Evolutionary conservation across 179 eudicot species (phyloP), one percentile per base, ranked within the genome.

Genomic region (Actinidia polygama): DNA sequence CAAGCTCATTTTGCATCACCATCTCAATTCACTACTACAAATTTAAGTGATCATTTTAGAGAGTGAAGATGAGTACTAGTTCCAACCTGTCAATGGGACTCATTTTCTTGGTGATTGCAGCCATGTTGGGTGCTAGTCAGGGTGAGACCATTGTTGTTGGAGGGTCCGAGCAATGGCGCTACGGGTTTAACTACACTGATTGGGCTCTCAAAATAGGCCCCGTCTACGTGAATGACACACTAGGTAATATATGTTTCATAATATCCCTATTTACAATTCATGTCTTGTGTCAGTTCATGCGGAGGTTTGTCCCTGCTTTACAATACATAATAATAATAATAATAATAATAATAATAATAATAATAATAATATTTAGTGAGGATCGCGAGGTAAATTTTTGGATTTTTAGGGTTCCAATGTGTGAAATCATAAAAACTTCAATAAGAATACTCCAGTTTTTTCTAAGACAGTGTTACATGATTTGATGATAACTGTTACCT

Each of bases 151-250:
- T 79, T 30, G 81, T 64, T 3, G 63, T 79, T 9, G 75, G 75
- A 67, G 81, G 81, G 10, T 36, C 81, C 7, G 74, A 79, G 50
- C 40, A 79, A 7, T 79, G 81, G 81, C 51, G 75, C 47, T 67
- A 0, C 5, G 81, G 81, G 49, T 79, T 16, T 53, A 84, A 80
- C 77, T 84, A 84, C 62, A 84, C 83, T 36, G 83, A 57, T 10
- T 84, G 86, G 86, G 69, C 86, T 75, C 64, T 84, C 80, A 62
- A 74, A 57, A 64, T 66, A 23, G 83, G 80, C 3, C 86, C 77
- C 10, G 19, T 84, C 30, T 84, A 64, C 80, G 14, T 61, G 47
- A 80, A 84, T 8, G 86, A 80, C 24, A 67, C 19, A n/a, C 83
- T 84, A 62, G 86, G 86, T 84, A 40, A 40, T 40, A 30, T 30